Percentiles rank a stretch among this genome's conserved stretches.
Conservation (phyloP, 805 yeast genomes). For the Saturnispora halmiae region DNA sequence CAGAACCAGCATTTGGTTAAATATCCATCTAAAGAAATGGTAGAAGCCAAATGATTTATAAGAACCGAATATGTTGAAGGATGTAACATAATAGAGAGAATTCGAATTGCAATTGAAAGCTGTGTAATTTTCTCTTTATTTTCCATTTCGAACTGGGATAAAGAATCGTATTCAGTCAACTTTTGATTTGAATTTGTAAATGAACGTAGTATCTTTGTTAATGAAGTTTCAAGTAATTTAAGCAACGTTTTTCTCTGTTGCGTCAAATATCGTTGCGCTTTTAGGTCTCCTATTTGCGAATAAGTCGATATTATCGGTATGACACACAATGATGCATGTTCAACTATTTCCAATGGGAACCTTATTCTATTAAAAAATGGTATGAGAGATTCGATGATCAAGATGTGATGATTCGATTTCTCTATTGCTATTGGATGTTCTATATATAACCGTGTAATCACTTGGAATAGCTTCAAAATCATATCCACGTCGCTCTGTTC, state of each 20-base stretch:
- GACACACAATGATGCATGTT: slow-evolving; percentile 18
- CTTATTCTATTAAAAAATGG: slow-evolving; percentile 22
- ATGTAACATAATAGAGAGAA: slow-evolving; percentile 23
- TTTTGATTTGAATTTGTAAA: slow-evolving; percentile 20
- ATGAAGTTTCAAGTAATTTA: slow-evolving; percentile 18
- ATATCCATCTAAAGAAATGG: slow-evolving; percentile 20
- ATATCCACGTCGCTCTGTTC: slow-evolving; percentile 1
- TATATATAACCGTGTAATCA: slow-evolving; percentile 1
- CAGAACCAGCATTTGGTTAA: slow-evolving; percentile 28
- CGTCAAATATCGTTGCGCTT: slow-evolving; percentile 19
- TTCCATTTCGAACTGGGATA: slow-evolving; percentile 13
- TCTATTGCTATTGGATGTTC: slow-evolving; percentile 6
- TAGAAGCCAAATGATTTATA: slow-evolving; percentile 17
- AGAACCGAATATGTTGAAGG: slow-evolving; percentile 17
- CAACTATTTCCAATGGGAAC: slow-evolving; percentile 18
- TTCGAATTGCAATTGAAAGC: slow-evolving; percentile 22
- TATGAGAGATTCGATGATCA: slow-evolving; percentile 17
- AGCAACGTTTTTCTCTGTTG: slow-evolving; percentile 18
- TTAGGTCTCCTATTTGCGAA: slow-evolving; percentile 18
- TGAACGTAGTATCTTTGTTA: slow-evolving; percentile 20
- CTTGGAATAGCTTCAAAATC: slow-evolving; percentile 4
- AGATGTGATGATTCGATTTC: slow-evolving; percentile 14
- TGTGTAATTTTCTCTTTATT: slow-evolving; percentile 20
- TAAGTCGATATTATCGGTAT: slow-evolving; percentile 18
- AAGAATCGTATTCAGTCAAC: slow-evolving; percentile 13